Base-by-base conservation (phyloP, 2,329 filamentous ascomycete species). In the Sodiomyces alkalinus region DNA sequence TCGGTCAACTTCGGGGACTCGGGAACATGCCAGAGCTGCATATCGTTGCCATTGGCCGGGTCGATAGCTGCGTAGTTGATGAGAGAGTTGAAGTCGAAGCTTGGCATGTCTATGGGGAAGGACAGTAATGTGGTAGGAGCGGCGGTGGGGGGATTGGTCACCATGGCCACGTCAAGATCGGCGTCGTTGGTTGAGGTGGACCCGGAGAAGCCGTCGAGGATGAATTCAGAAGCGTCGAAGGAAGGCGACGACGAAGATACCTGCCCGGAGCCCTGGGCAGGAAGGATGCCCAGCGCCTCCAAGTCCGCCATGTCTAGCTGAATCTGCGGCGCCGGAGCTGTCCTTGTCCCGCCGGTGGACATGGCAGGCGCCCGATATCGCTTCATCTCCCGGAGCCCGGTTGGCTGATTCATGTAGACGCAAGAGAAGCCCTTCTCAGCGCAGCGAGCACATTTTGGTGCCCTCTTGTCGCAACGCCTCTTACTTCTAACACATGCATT, bases 401-500 rank as follows among this genome's bases (percentile, higher is more conserved):
- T n/a, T 14, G 28, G 17, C 13, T 13, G 21, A 3, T 30, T 24
- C 17, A 20, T 22, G 30, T 62, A 62, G 13, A 54, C 39, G 38
- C 56, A 62, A 24, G 47, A 43, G 28, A 53, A 46, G 7, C 48
- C 46, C 42, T 55, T 58, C 40, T 48, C 49, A 4, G 45, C 45
- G 39, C 56, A 62, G 27, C 56, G 53, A 13, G 48, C 48, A 39
- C 57, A 62, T 24, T 44, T 42, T 9, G 58, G 58, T 5, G 42
- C 45, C 24, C 42, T 46, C 46, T 60, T 60, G 40, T 62, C 56
- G 43, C 58, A 62, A 32, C 56, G 50, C 26, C 58, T 47, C 41
- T 62, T 62, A 41, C 54, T 51, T 28, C 48, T 49, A 26, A 62
- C 57, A 36, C 58, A 62, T 24, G 55, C 51, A 35, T 60, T 55